A percentile compares a stretch with the other conserved stretches of the same genome.
phyloP scores from a whole-genome alignment of 768 basidiomycete species.

The Suillus subalutaceus region DNA sequence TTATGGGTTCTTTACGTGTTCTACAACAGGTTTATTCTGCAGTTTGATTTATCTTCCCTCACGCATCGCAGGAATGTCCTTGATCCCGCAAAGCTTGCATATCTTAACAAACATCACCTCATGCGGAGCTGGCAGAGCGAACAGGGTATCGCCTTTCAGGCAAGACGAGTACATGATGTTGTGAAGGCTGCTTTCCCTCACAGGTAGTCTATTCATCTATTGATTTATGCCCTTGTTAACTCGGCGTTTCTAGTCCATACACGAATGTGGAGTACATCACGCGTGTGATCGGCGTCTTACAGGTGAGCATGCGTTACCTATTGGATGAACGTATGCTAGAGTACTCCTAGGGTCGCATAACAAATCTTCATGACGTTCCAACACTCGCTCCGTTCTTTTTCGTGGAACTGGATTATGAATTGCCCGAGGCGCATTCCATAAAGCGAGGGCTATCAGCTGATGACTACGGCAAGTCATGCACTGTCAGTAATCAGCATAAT shows the following conservation, averaged over 20 bases:
- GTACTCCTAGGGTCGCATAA: slow-evolving; percentile 60
- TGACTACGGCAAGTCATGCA: slow-evolving; percentile 45
- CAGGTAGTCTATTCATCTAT: slow-evolving; percentile 43
- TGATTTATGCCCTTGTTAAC: neutral
- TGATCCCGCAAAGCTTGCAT: slow-evolving; percentile 78
- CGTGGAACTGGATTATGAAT: slow-evolving; percentile 59
- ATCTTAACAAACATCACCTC: slow-evolving; percentile 88
- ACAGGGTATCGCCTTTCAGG: slow-evolving; percentile 54
- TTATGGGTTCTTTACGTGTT: slow-evolving; percentile 7
- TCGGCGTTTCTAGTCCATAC: slow-evolving; percentile 39
- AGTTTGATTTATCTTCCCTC: slow-evolving; percentile 79
- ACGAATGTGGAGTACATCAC: slow-evolving; percentile 62
- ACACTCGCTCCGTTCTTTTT: slow-evolving; percentile 78
- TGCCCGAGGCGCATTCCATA: slow-evolving; percentile 60
- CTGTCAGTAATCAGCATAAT: neutral
- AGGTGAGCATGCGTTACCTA: slow-evolving; percentile 40
- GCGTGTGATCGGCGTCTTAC: slow-evolving; percentile 60
- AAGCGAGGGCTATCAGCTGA: slow-evolving; percentile 41
- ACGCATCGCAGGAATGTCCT: slow-evolving; percentile 86
- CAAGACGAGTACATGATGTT: slow-evolving; percentile 52
- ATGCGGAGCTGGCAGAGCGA: slow-evolving; percentile 53
- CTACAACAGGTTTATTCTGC: neutral
- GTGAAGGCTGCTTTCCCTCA: slow-evolving; percentile 61
- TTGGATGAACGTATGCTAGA: neutral
- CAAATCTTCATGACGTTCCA: slow-evolving; percentile 73